Evolutionary conservation across 495 filamentous ascomycete genomes (phyloP), one percentile per base, ranked within the genome.

Genomic region (Bryoglossum gracile): DNA sequence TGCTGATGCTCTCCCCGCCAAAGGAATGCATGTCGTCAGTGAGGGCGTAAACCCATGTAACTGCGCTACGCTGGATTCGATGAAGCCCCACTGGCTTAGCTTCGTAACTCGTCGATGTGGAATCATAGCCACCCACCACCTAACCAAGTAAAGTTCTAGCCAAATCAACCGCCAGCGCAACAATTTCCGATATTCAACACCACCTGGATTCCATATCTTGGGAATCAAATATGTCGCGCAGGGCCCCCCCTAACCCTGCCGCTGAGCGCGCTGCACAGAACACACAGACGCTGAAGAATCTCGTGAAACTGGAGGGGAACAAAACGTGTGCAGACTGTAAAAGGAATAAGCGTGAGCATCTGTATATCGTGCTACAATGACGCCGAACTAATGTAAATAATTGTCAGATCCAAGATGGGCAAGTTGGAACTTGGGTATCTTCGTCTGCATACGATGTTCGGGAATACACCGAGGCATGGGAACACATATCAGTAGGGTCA

Each of bases 271-370:
- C 86, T 62, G 87, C 87, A 46, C 84, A 89, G 62, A 96, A 97
- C 68, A 81, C 84, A 65, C 75, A 82, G 62, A 89, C 86, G 10
- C 89, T 98, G 66, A 97, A 97, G 71, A 84, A 69, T 56, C 75
- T 98, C 49, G 67, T 95, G 68, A 97, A 97, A 69, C 72, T 97
- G 51, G 90, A 95, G 59, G 65, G 75, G 48, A 98, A 98, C 70
- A 97, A 96, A 70, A 81, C 81, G 61, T 98, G 92, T 75, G 92
- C 92, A 32, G 92, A 98, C 62, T 98, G 92, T 76, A 98, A 98
- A 74, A 80, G 87, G 64, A 97, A 96, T 67, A 97, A 97, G 63
- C 92, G 91, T 94, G 61, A 62, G 84, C 73, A 26, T 28, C 49
- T n/a, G n/a, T n/a, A n/a, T n/a, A n/a, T n/a, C n/a, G n/a, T n/a